phyloP scores from a whole-genome alignment of 371 early-diverging fungal species.

The Fennellomyces sp. region DNA sequence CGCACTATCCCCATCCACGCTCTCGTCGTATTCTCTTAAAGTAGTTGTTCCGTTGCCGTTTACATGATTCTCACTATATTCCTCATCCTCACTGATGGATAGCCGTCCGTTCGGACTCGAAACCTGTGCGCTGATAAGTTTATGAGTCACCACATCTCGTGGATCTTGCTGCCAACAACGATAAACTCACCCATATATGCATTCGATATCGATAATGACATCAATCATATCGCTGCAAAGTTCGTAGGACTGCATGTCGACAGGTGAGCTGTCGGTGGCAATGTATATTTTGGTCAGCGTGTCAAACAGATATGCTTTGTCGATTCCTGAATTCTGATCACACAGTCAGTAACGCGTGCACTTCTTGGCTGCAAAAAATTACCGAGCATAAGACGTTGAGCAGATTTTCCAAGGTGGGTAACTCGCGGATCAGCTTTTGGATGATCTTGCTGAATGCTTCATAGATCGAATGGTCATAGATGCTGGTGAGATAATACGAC shows the following conservation, averaged over 20 bases:
- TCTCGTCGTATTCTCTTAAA: conserved; percentile 11
- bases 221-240: conserved; percentile 96
- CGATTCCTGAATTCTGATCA: conserved; percentile 87
- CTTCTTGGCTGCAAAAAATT: conserved; percentile 18
- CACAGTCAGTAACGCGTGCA: background rate
- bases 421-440: conserved; percentile 87
- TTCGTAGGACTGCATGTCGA: conserved; percentile 91
- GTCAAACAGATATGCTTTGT: conserved; percentile 96
- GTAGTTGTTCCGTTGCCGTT: conserved; percentile 1
- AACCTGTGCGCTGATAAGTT: conserved; percentile 27
- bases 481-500: conserved; percentile 88
- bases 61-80: conserved; percentile 11
- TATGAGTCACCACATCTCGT: background rate
- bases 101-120: conserved; percentile 30
- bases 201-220: conserved; percentile 84
- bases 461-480: conserved; percentile 93
- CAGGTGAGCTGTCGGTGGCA: conserved; percentile 94
- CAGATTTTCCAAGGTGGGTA: conserved; percentile 89
- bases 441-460: conserved; percentile 96
- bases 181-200: conserved; percentile 72
- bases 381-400: conserved; percentile 92
- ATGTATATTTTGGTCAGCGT: conserved; percentile 88
- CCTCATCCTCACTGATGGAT: conserved; percentile 10
- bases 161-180: too few relatives aligned
- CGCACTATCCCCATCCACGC: conserved; percentile 1